phyloP scores from a whole-genome alignment of 2,329 filamentous ascomycete species.

The Pyrenophora tritici-repentis region DNA sequence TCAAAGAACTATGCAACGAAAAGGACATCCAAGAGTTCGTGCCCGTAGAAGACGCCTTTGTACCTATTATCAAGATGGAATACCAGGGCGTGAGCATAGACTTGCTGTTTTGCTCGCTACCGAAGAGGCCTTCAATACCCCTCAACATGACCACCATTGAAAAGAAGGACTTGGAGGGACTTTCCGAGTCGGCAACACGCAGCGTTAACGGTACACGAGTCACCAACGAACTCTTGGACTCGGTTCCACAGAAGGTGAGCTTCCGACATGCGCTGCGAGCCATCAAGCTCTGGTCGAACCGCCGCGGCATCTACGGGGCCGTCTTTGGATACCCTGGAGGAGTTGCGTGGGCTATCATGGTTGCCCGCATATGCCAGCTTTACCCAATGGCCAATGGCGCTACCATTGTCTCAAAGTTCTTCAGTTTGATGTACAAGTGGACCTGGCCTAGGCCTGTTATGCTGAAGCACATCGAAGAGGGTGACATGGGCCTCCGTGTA shows the following conservation, averaged over 20 bases:
- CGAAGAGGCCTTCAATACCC: constrained; percentile 48
- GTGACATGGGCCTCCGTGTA: constrained; percentile 78
- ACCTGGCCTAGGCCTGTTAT: constrained; percentile 93
- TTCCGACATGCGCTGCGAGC: constrained; percentile 88
- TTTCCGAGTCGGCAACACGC: constrained; percentile 84
- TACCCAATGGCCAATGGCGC: constrained; percentile 92
- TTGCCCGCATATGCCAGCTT: constrained; percentile 92
- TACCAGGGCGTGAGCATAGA: constrained; percentile 92
- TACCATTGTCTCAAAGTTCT: constrained; percentile 91
- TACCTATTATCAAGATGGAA: constrained; percentile 97
- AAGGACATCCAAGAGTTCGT: constrained; percentile 85
- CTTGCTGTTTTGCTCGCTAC: constrained; percentile 67
- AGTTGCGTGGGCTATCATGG: constrained; percentile 97
- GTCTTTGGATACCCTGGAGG: constrained; percentile 96
- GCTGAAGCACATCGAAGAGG: constrained; percentile 84
- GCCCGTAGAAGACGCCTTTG: constrained; percentile 85
- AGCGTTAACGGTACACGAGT: constrained; percentile 94
- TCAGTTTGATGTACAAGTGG: constrained; percentile 88
- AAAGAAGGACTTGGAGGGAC: constrained; percentile 79
- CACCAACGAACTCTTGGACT: constrained; percentile 84
- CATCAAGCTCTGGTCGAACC: constrained; percentile 95
- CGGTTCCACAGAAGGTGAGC: constrained; percentile 87
- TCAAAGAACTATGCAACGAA: constrained; percentile 74
- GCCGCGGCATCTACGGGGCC: constrained; percentile 90
- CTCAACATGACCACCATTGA: constrained; percentile 76